Conservation (phyloP, 495 filamentous ascomycete genomes). For the Ramalina peruviana region DNA sequence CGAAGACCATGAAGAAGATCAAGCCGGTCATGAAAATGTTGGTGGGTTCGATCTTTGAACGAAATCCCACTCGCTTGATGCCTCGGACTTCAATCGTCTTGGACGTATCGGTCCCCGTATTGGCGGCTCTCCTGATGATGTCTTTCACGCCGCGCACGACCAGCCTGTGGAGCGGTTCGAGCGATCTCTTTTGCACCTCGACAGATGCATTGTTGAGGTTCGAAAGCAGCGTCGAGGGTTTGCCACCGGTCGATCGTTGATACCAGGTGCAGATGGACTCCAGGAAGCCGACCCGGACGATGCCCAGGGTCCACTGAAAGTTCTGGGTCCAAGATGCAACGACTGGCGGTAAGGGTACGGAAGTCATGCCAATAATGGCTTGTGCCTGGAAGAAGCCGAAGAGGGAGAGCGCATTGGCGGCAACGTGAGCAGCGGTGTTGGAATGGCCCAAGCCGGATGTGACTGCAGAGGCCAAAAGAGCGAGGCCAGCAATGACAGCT, state of each 20-base stretch:
- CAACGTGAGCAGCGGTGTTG: slow-evolving; percentile 94
- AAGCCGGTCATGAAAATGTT: slow-evolving; percentile 92
- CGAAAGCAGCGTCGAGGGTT: slow-evolving; percentile 65
- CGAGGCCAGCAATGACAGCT: slow-evolving; percentile 73
- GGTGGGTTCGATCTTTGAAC: slow-evolving; percentile 68
- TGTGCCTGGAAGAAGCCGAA: slow-evolving; percentile 95
- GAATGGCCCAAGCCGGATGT: slow-evolving; percentile 74
- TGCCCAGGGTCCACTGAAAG: slow-evolving; percentile 97
- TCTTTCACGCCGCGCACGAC: slow-evolving; percentile 32
- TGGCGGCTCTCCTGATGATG: slow-evolving; percentile 37
- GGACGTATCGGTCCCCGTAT: slow-evolving; percentile 24
- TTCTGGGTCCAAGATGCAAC: slow-evolving; percentile 94
- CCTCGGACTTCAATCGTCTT: slow-evolving; percentile 59
- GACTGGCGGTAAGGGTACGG: slow-evolving; percentile 76
- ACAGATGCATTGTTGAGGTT: slow-evolving; percentile 65
- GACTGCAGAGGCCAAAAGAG: slow-evolving; percentile 69
- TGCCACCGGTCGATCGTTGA: slow-evolving; percentile 84
- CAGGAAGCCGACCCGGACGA: slow-evolving; percentile 78
- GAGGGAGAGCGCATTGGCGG: slow-evolving; percentile 80
- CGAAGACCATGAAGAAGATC: slow-evolving; percentile 78
- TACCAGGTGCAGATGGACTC: slow-evolving; percentile 91
- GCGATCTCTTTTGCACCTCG: slow-evolving; percentile 62
- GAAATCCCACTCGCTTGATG: slow-evolving; percentile 83
- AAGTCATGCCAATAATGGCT: slow-evolving; percentile 83
- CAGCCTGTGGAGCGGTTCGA: slow-evolving; percentile 27